Evolutionary conservation across 192 early-diverging fungal genomes (phyloP), one percentile per base, ranked within the genome.

Genomic region (Gamsiella multidivaricata): DNA sequence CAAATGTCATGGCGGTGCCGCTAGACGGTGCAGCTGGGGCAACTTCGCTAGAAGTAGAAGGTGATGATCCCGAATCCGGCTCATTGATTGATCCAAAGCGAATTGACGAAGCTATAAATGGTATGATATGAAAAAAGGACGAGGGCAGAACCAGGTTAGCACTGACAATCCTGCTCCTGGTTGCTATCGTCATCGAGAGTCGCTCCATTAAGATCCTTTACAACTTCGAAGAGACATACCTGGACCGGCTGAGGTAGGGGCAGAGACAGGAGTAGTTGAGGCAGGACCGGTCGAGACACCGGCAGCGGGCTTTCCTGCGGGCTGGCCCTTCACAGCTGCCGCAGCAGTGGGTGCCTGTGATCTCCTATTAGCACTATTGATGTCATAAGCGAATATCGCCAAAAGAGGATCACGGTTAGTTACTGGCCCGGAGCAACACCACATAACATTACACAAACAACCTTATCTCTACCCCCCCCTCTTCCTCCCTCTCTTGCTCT

Each of bases 21-120:
- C 65, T 37, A 6, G 81, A 7, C 14, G 57, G 25, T 7, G 69
- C 22, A 62, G 53, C 51, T 14, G 75, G 45, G 23, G 79, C 52
- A 9, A 43, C 60, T 43, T 74, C 70, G 43, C 43, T 49, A 34
- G 57, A 61, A 47, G 57, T 55, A 14, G 73, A 37, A 32, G 71
- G 54, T 9, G 64, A 22, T 17, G 78, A 65, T 58, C 45, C 54
- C 29, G 71, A 55, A 15, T 62, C 49, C 33, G 82, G 45, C 43
- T 85, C 75, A 65, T 79, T 73, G 53, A 84, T 65, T 2, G 82
- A 83, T 54, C 82, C 82, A 66, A 83, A 83, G 23, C 65, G 71
- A 60, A 83, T 75, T 5, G 78, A 61, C 23, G 72, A 43, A 31
- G 58, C 65, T 78, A 56, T 8, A 49, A 28, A n/a, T n/a, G n/a